These are phyloP conservation scores for Vaccinium macrocarpon DNA, from an alignment of 148 eudicot genomes.

Conservation along the genomic window DNA sequence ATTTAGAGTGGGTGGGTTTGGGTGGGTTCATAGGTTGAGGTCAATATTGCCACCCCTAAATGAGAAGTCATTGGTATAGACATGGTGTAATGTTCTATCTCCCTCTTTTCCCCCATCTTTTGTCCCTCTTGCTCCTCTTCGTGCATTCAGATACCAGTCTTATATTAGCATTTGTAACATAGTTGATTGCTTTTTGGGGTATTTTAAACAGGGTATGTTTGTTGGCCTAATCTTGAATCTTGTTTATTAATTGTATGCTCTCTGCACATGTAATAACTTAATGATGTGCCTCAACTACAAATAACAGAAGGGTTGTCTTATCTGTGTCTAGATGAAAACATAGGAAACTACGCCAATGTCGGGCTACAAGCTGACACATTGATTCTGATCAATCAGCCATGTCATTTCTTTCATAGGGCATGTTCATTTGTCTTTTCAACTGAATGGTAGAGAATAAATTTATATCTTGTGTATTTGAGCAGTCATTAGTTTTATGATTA, in stretches of 20 bases:
- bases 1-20: too few relatives aligned
- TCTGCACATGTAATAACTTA: neutral
- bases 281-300: neutral
- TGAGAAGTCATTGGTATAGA: neutral
- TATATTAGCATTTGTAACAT: neutral
- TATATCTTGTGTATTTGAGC: neutral
- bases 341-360: neutral
- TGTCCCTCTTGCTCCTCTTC: neutral
- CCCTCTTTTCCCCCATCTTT: neutral
- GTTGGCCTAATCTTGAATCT: neutral
- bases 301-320: neutral
- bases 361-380: neutral
- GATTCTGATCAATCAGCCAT: slow-evolving; percentile 1
- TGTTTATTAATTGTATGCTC: slow-evolving; percentile 2
- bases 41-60: too few relatives aligned
- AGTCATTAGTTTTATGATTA: slow-evolving; percentile 14
- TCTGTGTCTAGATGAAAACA: neutral
- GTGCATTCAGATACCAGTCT: neutral
- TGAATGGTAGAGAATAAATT: slow-evolving; percentile 4
- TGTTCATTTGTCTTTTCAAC: neutral
- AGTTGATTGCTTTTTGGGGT: neutral
- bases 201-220: neutral
- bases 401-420: neutral
- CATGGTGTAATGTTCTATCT: neutral
- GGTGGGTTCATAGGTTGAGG: too few relatives aligned